These are phyloP conservation scores for Echites panduratus DNA, from an alignment of 257 asterid species.

Conservation along the genomic window DNA sequence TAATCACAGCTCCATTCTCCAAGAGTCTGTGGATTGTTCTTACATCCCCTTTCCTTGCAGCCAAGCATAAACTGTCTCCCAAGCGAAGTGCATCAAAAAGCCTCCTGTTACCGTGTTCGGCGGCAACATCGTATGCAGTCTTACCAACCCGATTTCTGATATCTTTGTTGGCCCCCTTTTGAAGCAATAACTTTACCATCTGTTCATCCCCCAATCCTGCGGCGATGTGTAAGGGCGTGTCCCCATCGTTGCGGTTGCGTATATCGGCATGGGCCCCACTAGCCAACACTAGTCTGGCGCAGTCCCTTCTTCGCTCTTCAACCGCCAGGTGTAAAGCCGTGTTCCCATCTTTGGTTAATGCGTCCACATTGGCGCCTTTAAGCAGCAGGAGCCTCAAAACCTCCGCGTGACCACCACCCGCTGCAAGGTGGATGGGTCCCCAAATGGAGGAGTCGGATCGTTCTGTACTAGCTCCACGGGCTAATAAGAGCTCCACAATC, in stretches of 20 bases:
- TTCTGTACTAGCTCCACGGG: slow-evolving; percentile 46
- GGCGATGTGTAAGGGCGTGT: slow-evolving; percentile 60
- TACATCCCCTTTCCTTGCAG: slow-evolving; percentile 62
- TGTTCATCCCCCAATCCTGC: slow-evolving; percentile 56
- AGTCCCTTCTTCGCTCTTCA: slow-evolving; percentile 54
- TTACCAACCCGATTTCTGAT: slow-evolving; percentile 46
- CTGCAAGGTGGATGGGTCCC: slow-evolving; percentile 66
- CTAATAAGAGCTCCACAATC: slow-evolving; percentile 62
- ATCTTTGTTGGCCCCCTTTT: slow-evolving; percentile 65
- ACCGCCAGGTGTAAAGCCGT: slow-evolving; percentile 66
- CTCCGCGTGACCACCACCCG: slow-evolving; percentile 53
- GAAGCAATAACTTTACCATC: slow-evolving; percentile 53
- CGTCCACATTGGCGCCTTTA: slow-evolving; percentile 54
- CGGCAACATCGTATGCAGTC: slow-evolving; percentile 70
- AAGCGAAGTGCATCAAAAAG: slow-evolving; percentile 59
- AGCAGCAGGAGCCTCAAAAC: slow-evolving; percentile 52
- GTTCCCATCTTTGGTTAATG: slow-evolving; percentile 52
- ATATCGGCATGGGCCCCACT: slow-evolving; percentile 34
- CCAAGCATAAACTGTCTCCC: slow-evolving; percentile 51
- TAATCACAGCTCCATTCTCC: slow-evolving; percentile 55
- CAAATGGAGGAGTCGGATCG: slow-evolving; percentile 42
- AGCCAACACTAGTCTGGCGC: slow-evolving; percentile 52
- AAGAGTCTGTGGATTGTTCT: slow-evolving; percentile 51
- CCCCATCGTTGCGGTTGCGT: slow-evolving; percentile 33
- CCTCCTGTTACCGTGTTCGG: slow-evolving; percentile 56